Conservation (phyloP, 768 basidiomycete species). For the Phlebiopsis flavidoalba region DNA sequence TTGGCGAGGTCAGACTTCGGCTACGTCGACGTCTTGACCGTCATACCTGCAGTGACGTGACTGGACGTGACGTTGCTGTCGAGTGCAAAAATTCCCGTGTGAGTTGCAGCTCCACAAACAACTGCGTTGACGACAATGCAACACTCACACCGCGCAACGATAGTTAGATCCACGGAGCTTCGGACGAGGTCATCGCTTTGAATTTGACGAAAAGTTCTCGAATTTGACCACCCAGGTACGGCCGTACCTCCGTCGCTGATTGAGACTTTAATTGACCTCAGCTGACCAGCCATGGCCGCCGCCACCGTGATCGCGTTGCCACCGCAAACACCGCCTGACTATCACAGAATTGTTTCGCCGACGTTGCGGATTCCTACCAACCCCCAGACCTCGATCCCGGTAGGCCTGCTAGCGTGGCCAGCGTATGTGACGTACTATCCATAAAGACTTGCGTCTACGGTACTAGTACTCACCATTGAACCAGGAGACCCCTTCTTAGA, state of each 20-base stretch:
- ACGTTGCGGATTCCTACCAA: slow-evolving; percentile 52
- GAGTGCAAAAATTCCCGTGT: too few relatives aligned
- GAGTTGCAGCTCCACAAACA: too few relatives aligned
- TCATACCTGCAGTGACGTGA: too few relatives aligned
- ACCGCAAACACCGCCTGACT: slow-evolving; percentile 45
- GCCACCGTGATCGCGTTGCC: slow-evolving; percentile 41
- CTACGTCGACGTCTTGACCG: too few relatives aligned
- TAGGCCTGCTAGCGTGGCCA: slow-evolving; percentile 78
- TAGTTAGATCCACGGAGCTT: too few relatives aligned
- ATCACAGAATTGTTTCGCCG: slow-evolving; percentile 61
- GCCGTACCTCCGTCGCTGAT: too few relatives aligned
- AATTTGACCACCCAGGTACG: too few relatives aligned
- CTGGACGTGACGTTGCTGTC: too few relatives aligned
- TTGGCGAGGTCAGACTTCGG: background rate
- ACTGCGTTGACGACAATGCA: too few relatives aligned
- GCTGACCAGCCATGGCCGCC: slow-evolving; percentile 29
- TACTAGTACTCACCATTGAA: background rate
- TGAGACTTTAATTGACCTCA: background rate
- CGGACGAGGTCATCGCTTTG: too few relatives aligned
- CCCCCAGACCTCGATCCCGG: slow-evolving; percentile 49
- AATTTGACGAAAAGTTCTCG: too few relatives aligned
- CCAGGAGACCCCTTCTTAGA: slow-evolving; percentile 67
- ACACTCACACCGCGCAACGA: too few relatives aligned
- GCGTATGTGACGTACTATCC: slow-evolving; percentile 37
- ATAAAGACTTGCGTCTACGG: background rate